Base-by-base conservation (phyloP, 2,329 filamentous ascomycete species). In the Periconia macrospinosa region DNA sequence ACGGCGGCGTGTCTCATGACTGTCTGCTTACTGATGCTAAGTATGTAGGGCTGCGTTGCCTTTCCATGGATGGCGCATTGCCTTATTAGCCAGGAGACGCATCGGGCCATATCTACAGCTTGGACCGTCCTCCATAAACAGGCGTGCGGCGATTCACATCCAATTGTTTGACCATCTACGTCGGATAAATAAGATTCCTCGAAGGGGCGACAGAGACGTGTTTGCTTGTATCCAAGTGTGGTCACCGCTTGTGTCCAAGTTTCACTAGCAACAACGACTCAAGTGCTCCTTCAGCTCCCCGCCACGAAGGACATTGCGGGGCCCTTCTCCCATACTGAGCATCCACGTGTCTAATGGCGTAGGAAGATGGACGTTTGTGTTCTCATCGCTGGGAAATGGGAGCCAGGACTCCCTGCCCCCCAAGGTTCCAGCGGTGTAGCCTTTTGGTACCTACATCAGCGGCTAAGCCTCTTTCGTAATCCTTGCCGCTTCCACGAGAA, bases 391-490 rank as follows among this genome's bases (percentile, higher is more conserved):
- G 33, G 33, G 11, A 6, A 3, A 10, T n/a, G 11, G 33, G 11
- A 5, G 33, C 33, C 5, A 37, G 33, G 33, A 37, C 33, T 6
- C 33, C 33, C 33, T 37, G 33, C 33, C 33, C 15, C 33, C 33
- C 5, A 37, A 37, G 20, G 20, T 45, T 14, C 43, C 27, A 30
- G 43, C 43, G 43, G 43, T 45, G 43, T 45, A 33, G 43, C 23
- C 43, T 45, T 27, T 30, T 30, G 23, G 43, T 45, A n/a, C 43
- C 43, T 45, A 30, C 43, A 45, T 45, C 43, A n/a, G 19, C 43
- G 19, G 11, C 43, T 33, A 45, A 45, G 15, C 43, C 41, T 17
- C 3, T 42, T 42, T 17, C 6, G 41, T 11, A 3, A 13, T 33
- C 23, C 30, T 45, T 30, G 43, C 43, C 14, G 9, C 18, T 19